These are phyloP conservation scores for Grifola frondosa DNA, from an alignment of 1,284 basidiomycete species.

Conservation along the genomic window DNA sequence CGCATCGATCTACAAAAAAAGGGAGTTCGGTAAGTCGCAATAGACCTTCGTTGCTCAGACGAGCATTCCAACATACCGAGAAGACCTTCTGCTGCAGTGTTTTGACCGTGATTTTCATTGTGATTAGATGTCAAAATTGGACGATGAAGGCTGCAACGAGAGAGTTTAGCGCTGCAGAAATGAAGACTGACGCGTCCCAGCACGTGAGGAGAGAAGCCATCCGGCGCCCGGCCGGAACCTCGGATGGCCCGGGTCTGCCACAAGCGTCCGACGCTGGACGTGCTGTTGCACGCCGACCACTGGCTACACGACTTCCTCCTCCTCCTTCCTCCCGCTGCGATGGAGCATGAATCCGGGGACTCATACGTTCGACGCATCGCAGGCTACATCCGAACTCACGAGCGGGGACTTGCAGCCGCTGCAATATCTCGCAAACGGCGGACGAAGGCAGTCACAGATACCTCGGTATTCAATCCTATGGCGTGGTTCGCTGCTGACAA, in stretches of 20 bases:
- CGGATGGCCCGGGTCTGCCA: too few relatives aligned
- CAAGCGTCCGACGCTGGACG: too few relatives aligned
- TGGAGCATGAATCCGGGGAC: conserved; percentile 71
- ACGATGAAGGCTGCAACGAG: conserved; percentile 12
- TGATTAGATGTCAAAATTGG: conserved; percentile 29
- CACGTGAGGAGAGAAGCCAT: too few relatives aligned
- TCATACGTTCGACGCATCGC: conserved; percentile 70
- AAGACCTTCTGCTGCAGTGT: conserved; percentile 91
- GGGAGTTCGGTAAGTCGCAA: background rate
- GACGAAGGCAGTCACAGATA: conserved; percentile 37
- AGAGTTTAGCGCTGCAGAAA: conserved; percentile 7
- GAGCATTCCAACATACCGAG: conserved; percentile 42
- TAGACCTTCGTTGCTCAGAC: background rate
- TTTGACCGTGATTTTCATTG: conserved; percentile 92
- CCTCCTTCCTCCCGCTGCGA: conserved; percentile 26
- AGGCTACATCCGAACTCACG: conserved; percentile 67
- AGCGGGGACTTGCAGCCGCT: conserved; percentile 66
- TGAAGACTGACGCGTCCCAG: conserved; percentile 27
- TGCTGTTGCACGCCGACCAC: too few relatives aligned
- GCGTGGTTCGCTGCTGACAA: conserved; percentile 57
- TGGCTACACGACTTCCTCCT: conserved; percentile 11
- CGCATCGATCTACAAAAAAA: conserved; percentile 69
- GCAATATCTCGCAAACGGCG: conserved; percentile 51
- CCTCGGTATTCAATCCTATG: conserved; percentile 55
- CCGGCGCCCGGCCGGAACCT: too few relatives aligned